A percentile compares a stretch with the other conserved stretches of the same genome.
Conservation (phyloP, 257 asterid species). For the Leonotis leonurus region DNA sequence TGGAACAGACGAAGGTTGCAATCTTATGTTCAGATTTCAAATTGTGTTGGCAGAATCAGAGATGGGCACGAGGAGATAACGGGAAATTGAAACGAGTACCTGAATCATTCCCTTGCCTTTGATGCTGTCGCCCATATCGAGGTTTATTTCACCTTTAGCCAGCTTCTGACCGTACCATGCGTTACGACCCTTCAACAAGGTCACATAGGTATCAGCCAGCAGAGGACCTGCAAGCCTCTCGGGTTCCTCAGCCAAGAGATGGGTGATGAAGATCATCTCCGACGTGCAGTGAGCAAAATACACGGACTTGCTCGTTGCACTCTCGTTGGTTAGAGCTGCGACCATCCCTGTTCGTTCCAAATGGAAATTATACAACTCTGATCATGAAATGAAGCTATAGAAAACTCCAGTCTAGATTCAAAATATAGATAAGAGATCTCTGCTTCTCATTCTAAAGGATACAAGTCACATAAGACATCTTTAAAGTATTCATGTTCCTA, state of each 20-base stretch:
- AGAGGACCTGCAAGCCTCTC: constrained; percentile 95
- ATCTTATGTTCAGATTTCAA: no score
- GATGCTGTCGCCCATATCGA: constrained; percentile 94
- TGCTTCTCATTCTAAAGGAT: no score
- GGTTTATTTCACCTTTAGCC: constrained; percentile 84
- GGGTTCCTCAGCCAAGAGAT: constrained; percentile 86
- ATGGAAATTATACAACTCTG: not conserved
- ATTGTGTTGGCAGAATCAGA: no score
- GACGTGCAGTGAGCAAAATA: constrained; percentile 97
- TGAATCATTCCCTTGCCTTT: constrained; percentile 98
- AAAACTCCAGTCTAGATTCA: no score
- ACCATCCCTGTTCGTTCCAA: constrained; percentile 65
- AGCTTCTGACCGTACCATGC: constrained; percentile 92
- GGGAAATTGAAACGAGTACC: no score
- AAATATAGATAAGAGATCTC: not conserved
- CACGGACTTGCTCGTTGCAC: constrained; percentile 97
- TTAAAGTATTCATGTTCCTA: not conserved
- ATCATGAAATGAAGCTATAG: no score
- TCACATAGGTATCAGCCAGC: constrained; percentile 89
- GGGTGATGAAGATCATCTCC: constrained; percentile 97
- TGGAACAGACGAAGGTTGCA: no score
- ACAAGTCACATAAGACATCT: no score
- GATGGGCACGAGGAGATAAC: no score
- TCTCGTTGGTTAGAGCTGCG: constrained; percentile 90
- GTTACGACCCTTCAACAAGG: constrained; percentile 90